These are phyloP conservation scores for Amylocarpus encephaloides DNA, from an alignment of 2,329 filamentous ascomycete species.

Conservation along the genomic window DNA sequence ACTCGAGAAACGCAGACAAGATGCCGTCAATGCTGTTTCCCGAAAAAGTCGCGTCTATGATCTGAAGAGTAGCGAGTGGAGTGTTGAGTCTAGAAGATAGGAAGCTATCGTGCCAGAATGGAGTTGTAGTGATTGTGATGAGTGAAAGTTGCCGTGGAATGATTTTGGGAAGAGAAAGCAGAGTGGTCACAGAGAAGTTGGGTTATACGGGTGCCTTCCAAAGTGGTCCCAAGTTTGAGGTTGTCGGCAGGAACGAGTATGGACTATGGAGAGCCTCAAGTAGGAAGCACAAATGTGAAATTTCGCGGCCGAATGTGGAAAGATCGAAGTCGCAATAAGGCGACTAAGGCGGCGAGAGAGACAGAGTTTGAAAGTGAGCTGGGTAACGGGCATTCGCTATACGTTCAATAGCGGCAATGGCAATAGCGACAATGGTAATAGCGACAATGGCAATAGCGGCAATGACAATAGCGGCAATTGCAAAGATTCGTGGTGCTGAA, in stretches of 20 bases:
- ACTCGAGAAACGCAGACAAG: too few relatives aligned
- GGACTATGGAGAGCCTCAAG: too few relatives aligned
- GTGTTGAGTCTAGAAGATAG: constrained; percentile 30
- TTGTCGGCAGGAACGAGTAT: not conserved
- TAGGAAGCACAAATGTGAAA: not conserved
- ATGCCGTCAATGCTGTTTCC: constrained; percentile 9
- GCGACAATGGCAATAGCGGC: constrained; percentile 9
- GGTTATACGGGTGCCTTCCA: not conserved
- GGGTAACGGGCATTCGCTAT: too few relatives aligned
- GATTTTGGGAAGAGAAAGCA: not conserved
- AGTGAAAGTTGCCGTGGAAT: constrained; percentile 15
- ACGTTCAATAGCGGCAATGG: constrained; percentile 8
- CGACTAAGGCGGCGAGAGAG: too few relatives aligned
- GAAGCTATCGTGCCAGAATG: constrained; percentile 33
- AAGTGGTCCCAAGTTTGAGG: not conserved
- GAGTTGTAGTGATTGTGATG: constrained; percentile 29
- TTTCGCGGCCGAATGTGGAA: too few relatives aligned
- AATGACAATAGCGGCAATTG: constrained; percentile 9
- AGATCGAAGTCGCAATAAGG: too few relatives aligned
- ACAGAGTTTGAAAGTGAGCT: too few relatives aligned
- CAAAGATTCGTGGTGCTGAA: too few relatives aligned
- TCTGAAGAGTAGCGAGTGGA: constrained; percentile 28
- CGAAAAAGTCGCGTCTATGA: constrained; percentile 18
- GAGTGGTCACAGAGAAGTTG: not conserved
- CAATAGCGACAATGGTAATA: constrained; percentile 15